Percentiles rank a stretch among this genome's conserved stretches.
Evolutionary conservation across 345 rosid genomes (phyloP).

Genomic region (Arabidopsis suecica): DNA sequence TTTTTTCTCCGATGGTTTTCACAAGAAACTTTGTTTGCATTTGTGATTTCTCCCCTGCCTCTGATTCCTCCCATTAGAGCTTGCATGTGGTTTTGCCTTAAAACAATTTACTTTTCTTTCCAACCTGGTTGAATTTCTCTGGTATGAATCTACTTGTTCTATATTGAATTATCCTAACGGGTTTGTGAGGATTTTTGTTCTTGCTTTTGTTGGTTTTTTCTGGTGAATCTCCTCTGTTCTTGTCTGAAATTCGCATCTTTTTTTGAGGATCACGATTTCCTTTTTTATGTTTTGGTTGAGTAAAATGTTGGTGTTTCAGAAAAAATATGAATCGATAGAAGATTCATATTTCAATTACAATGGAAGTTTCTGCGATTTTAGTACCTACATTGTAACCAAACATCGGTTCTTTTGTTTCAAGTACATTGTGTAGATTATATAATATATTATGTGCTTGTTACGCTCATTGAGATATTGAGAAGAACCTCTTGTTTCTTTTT

Average conservation of each 20-base stretch:
- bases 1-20: not conserved
- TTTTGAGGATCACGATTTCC: not conserved
- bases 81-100: conserved; percentile 28
- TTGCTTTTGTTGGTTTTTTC: not conserved
- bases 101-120: not conserved
- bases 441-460: not conserved
- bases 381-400: not conserved
- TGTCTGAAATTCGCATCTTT: conserved; percentile 13
- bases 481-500: not conserved
- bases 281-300: not conserved
- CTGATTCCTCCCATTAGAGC: not conserved
- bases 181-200: not conserved
- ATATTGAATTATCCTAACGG: not conserved
- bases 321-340: too few species aligned
- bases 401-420: not conserved
- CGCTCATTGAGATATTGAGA: conserved; percentile 1
- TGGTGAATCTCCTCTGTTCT: conserved; percentile 22
- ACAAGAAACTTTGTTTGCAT: not conserved
- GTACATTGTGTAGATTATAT: not conserved
- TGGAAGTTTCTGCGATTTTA: conserved; percentile 6
- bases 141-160: not conserved
- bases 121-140: conserved; percentile 18
- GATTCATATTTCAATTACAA: not conserved
- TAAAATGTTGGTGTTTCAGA: too few species aligned
- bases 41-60: not conserved